A percentile compares a stretch with the other conserved stretches of the same genome.
Conservation (phyloP, 75 land plant species). For the Gnetum montanum region DNA sequence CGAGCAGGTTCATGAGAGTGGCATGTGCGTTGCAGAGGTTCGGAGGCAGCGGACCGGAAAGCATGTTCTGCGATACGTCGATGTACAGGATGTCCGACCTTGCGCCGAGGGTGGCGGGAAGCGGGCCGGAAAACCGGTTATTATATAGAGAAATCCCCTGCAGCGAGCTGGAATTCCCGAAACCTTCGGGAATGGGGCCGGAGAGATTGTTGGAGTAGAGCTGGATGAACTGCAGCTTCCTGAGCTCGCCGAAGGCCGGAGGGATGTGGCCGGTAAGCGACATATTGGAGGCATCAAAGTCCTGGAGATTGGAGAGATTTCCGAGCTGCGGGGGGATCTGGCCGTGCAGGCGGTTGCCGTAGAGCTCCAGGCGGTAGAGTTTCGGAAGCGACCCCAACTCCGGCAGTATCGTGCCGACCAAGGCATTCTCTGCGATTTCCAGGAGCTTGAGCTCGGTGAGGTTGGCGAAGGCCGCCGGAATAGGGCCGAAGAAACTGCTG, state of each 20-base stretch:
- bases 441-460: constrained; percentile 3
- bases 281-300: constrained; percentile 5
- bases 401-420: constrained; percentile 4
- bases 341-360: constrained; percentile 6
- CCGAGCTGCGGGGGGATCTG: constrained; percentile 4
- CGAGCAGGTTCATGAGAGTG: constrained; percentile 19
- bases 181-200: constrained; percentile 17
- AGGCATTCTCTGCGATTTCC: constrained; percentile 1
- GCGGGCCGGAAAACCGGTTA: constrained; percentile 51
- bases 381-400: constrained; percentile 20
- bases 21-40: constrained; percentile 49
- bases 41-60: constrained; percentile 9
- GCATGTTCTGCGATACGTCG: constrained; percentile 52
- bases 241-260: constrained; percentile 40
- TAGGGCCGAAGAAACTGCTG: constrained; percentile 8
- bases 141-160: constrained; percentile 29
- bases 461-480: constrained; percentile 6
- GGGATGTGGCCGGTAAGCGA: constrained; percentile 7
- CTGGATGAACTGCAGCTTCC: constrained; percentile 36
- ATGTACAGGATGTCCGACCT: constrained; percentile 33
- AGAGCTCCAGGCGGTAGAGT: constrained; percentile 14
- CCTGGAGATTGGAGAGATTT: constrained; percentile 1
- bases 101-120: constrained; percentile 56
- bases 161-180: constrained; percentile 22
- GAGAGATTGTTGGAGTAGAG: constrained; percentile 22